Base-by-base conservation (phyloP, 805 yeast genomes). In the Schwanniomyces polymorphus region DNA sequence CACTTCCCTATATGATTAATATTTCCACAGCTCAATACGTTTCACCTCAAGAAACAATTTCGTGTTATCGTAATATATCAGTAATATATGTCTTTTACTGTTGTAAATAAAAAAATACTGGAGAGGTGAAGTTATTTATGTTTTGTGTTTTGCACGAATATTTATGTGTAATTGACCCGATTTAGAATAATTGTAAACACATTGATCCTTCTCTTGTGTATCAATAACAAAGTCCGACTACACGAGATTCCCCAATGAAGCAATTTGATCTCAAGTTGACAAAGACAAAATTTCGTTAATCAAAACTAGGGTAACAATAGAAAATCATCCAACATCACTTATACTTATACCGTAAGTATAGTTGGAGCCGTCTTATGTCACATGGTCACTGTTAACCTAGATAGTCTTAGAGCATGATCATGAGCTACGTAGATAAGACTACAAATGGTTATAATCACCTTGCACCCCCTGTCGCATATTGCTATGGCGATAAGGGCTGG, bases 41-140 rank as follows among this genome's bases (percentile, higher is more conserved):
- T 7, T 6, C 14, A 31, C 21, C 35, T 31, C 7, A 18, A 14
- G 35, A 31, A 31, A 31, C 35, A 16, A 31, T 14, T 31, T 16
- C 35, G 18, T 31, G 35, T 31, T 31, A 31, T 28, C 33, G 33
- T 28, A 28, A 10, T 28, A 28, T 28, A 28, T 31, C 35, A 16
- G 35, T 31, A 31, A 31, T 31, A 31, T 31, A 31, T 31, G 35
- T 31, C 35, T 31, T 31, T n/a, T 31, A 31, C 35, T 31, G 35
- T 31, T 31, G 35, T 31, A 31, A 31, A 31, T 31, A 31, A 31
- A 31, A 28, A 31, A 16, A 31, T n/a, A 31, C 35, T 31, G 35
- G 35, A 31, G 35, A 31, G 35, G 35, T 31, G 35, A 31, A 31
- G 35, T 31, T 31, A 31, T 31, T 31, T 31, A 31, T 31, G 35